Evolutionary conservation across 768 basidiomycete species (phyloP), one percentile per base, ranked within the genome.

Genomic region (Holtermannia corniformis): DNA sequence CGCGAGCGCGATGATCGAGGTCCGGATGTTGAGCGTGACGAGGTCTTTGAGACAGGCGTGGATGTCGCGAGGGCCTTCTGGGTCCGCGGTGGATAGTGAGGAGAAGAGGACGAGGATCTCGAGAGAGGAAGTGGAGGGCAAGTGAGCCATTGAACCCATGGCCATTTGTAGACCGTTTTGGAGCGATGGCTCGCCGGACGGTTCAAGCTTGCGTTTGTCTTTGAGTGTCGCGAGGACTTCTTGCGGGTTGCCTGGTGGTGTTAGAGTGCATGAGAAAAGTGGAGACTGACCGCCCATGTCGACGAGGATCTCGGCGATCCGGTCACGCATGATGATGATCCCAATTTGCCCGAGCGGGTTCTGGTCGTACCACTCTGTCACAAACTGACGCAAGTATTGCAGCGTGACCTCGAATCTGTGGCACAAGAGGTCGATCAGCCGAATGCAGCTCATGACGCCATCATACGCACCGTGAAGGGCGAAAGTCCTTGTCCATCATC

Each of bases 151-250:
- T 59, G 82, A 91, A 54, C 83, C 84, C 56, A 83, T 81, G 3
- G 93, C 93, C 85, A 97, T 93, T 57, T 95, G 87, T n/a, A 99
- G 82, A 0, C 91, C 84, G 67, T 99, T 99, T 73, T 99, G 95
- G 43, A 99, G 73, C 73, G 88, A 92, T 0, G 95, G 93, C 59
- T 96, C 93, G 0, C 95, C 95, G 3, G 78, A 75, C 0, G 93
- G 89, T 60, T 92, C 87, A 1, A 97, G 77, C 70, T 84, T 91
- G 54, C 86, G 84, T 54, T 93, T 80, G 64, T 96, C 86, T 7
- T 82, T 79, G 52, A 96, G 82, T 0, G 81, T 78, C 64, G 82
- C 86, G 16, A 97, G 76, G n/a, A 96, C 90, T 40, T 96, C 93
- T 67, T 93, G 91, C 0, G 93, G 91, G 60, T 96, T 99, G 7